Base-by-base conservation (phyloP, 2,329 filamentous ascomycete genomes). In the Cercospora zeina region DNA sequence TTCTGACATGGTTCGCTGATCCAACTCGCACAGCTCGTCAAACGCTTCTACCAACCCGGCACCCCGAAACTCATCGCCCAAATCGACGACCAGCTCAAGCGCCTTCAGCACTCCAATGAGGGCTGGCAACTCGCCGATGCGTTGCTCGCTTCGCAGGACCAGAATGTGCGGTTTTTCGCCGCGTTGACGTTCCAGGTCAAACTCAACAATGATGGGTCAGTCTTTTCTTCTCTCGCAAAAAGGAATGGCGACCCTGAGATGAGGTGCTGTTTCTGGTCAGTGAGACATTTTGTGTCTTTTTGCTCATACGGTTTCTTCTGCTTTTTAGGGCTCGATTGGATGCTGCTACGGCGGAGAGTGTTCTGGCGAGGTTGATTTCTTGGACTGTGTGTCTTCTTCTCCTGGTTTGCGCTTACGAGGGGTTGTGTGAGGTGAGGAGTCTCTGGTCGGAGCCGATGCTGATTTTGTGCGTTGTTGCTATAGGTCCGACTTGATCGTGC, bases 171-270 rank as follows among this genome's bases (percentile, higher is more conserved):
- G 67, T 97, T 97, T 77, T 96, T 96, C 73, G 95, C 91, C 13
- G 93, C 93, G 31, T 82, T 97, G 62, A 97, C 93, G 0, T 89
- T 97, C 68, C 96, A 91, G 55, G 87, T 97, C 70, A 99, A 97
- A 78, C 85, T 97, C 62, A 97, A 97, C 74, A 72, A 72, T 71
- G 70, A 74, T 67, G 74, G 71, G 71, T 74, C 68, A 71, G 72
- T 73, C 6, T 54, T 64, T 57, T 19, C 30, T 24, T 34, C 49
- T 19, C 49, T 45, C 39, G 5, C 3, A 27, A 27, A 27, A 42
- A 42, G 9, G 19, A 42, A 34, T 34, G 13, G 10, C 51, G 67
- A 67, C 67, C 68, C 64, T 71, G 70, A 72, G 70, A 62, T 72
- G 68, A 72, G 70, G n/a, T 7, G 19, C 42, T 27, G 31, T 14